Evolutionary conservation across 2,329 filamentous ascomycete species (phyloP).

Genomic region (Clarireedia sp.): DNA sequence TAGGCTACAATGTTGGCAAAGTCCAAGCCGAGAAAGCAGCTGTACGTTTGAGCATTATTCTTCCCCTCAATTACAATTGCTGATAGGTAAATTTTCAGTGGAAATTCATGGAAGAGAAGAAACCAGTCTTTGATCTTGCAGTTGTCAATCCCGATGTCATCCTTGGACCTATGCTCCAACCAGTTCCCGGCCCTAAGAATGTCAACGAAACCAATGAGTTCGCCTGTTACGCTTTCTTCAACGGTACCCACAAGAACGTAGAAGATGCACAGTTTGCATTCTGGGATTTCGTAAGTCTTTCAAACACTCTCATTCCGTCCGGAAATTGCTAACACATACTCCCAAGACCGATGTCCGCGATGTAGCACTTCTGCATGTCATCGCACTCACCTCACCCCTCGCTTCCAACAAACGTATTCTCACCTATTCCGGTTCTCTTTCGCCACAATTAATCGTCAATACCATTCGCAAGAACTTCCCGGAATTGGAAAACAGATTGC

Average conservation of each 20-base stretch:
- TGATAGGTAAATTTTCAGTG: slow-evolving; percentile 31
- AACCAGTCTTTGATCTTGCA: slow-evolving; percentile 48
- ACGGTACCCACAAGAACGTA: slow-evolving; percentile 38
- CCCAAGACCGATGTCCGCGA: slow-evolving; percentile 41
- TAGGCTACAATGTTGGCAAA: slow-evolving; percentile 36
- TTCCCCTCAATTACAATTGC: background rate
- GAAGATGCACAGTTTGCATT: slow-evolving; percentile 9
- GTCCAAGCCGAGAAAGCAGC: slow-evolving; percentile 57
- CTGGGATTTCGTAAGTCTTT: slow-evolving; percentile 17
- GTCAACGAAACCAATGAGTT: slow-evolving; percentile 61
- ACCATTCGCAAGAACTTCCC: slow-evolving; percentile 46
- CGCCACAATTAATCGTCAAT: slow-evolving; percentile 48
- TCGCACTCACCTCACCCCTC: slow-evolving; percentile 44
- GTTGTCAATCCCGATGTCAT: slow-evolving; percentile 55
- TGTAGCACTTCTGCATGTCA: slow-evolving; percentile 53
- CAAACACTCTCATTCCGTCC: background rate
- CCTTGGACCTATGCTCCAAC: slow-evolving; percentile 53
- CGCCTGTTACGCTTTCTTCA: slow-evolving; percentile 43
- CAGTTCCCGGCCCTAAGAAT: slow-evolving; percentile 48
- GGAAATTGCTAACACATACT: background rate
- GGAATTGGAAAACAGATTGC: slow-evolving; percentile 38
- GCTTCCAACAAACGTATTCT: slow-evolving; percentile 55
- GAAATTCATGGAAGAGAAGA: slow-evolving; percentile 46
- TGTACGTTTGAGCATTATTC: background rate
- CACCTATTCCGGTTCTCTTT: slow-evolving; percentile 45